Evolutionary conservation across 2,329 filamentous ascomycete species (phyloP).

Genomic region (Aspergillus oerlinghausenensis): DNA sequence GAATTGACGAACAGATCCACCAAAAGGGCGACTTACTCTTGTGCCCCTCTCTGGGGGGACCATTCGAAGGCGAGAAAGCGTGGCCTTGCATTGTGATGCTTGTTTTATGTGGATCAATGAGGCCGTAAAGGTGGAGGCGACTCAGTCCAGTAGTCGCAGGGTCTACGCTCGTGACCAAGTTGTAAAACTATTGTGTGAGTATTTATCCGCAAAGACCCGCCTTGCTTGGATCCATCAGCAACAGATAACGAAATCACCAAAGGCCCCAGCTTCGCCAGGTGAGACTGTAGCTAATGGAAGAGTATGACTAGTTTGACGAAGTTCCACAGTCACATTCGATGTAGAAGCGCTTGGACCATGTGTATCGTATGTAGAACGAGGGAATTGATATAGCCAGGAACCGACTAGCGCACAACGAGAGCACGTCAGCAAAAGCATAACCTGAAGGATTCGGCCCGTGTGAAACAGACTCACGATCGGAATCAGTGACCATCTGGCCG

Average conservation of each 20-base stretch:
- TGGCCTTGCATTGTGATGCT: constrained; percentile 60
- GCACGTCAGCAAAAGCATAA: neutral
- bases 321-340: neutral
- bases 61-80: constrained; percentile 64
- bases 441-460: neutral
- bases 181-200: neutral
- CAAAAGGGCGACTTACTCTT: constrained; percentile 62
- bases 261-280: neutral
- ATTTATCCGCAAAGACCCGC: constrained; percentile 16
- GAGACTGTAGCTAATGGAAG: neutral
- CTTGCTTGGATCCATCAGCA: constrained; percentile 10
- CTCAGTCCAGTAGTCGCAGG: constrained; percentile 42
- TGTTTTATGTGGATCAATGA: constrained; percentile 53
- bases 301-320: neutral
- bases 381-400: neutral
- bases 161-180: neutral
- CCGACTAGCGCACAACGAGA: neutral
- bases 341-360: neutral
- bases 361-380: neutral
- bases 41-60: constrained; percentile 68
- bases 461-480: neutral
- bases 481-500: neutral
- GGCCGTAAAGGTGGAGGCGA: constrained; percentile 46
- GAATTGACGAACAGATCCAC: neutral
- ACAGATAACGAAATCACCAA: neutral